Evolutionary conservation across 2,329 filamentous ascomycete species (phyloP).

Genomic region (Hypoxylon sp.): DNA sequence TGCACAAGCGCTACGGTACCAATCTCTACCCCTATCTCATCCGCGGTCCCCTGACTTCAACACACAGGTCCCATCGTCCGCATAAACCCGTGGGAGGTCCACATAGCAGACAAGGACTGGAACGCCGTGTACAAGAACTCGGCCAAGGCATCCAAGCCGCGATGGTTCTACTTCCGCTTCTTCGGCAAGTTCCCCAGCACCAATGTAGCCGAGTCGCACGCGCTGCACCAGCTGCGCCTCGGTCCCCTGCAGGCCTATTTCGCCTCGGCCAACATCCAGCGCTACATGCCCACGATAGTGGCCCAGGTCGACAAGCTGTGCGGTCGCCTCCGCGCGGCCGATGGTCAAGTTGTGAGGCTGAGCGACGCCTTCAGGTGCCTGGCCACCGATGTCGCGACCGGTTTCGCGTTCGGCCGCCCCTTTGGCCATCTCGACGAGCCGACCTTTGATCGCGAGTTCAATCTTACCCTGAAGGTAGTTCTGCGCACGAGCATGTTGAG

Average conservation of each 20-base stretch:
- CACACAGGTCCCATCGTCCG: constrained; percentile 43
- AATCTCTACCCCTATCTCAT: not conserved
- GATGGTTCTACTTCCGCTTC: constrained; percentile 46
- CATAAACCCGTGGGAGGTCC: constrained; percentile 42
- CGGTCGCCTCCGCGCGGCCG: constrained; percentile 27
- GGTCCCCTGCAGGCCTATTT: constrained; percentile 44
- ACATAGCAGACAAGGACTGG: constrained; percentile 42
- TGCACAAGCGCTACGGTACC: constrained; percentile 44
- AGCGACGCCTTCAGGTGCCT: constrained; percentile 46
- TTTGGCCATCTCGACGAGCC: constrained; percentile 47
- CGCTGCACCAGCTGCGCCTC: constrained; percentile 45
- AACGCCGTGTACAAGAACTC: constrained; percentile 46
- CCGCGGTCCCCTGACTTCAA: not conserved
- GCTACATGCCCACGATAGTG: constrained; percentile 42
- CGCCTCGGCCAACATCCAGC: constrained; percentile 45
- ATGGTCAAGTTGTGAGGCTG: constrained; percentile 33
- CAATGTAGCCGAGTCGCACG: constrained; percentile 45
- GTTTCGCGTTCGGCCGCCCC: constrained; percentile 44
- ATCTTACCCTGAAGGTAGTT: constrained; percentile 41
- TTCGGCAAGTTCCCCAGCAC: constrained; percentile 47
- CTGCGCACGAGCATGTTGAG: constrained; percentile 42
- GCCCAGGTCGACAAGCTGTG: constrained; percentile 44
- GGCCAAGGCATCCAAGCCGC: constrained; percentile 44
- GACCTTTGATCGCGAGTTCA: constrained; percentile 46
- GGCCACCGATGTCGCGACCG: constrained; percentile 45